Conservation (phyloP, 1,284 basidiomycete species). For the Entoloma clypeatum region DNA sequence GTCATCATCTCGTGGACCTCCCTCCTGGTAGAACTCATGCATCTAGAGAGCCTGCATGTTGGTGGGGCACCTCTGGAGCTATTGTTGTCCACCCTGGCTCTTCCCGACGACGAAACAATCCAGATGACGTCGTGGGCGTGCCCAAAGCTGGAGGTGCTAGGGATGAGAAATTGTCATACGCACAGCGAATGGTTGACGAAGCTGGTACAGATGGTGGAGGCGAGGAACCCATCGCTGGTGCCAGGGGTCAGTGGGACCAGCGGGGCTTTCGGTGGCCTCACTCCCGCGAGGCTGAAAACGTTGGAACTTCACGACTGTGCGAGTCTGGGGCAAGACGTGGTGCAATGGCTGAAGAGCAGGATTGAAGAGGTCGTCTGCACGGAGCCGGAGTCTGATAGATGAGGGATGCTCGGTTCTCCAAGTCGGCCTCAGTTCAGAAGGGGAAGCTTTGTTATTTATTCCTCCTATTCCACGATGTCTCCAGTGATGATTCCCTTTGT, state of each 20-base stretch:
- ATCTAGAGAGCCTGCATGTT: slow-evolving; percentile 52
- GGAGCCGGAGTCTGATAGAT: slow-evolving; percentile 45
- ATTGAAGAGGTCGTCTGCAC: slow-evolving; percentile 57
- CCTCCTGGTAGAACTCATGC: slow-evolving; percentile 30
- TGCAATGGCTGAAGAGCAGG: slow-evolving; percentile 57
- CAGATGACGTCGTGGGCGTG: slow-evolving; percentile 48
- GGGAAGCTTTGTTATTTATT: no score
- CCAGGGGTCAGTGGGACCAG: slow-evolving; percentile 22
- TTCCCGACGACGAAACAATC: slow-evolving; percentile 52
- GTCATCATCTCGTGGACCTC: slow-evolving; percentile 36
- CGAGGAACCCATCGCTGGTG: slow-evolving; percentile 53
- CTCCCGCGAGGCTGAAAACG: slow-evolving; percentile 45
- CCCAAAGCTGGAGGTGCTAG: slow-evolving; percentile 52
- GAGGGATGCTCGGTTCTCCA: no score
- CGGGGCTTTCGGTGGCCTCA: slow-evolving; percentile 31
- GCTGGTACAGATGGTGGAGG: slow-evolving; percentile 64
- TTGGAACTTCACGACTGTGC: slow-evolving; percentile 65
- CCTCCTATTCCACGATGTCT: no score
- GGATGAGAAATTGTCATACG: slow-evolving; percentile 56
- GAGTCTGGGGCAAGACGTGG: slow-evolving; percentile 57
- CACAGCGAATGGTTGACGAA: slow-evolving; percentile 59
- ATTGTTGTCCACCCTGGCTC: slow-evolving; percentile 50
- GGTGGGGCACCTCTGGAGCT: slow-evolving; percentile 62
- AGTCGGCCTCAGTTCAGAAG: no score
- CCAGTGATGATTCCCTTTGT: no score